Base-by-base conservation (phyloP, 73 alveolate species). In the Effrenium voratum region DNA sequence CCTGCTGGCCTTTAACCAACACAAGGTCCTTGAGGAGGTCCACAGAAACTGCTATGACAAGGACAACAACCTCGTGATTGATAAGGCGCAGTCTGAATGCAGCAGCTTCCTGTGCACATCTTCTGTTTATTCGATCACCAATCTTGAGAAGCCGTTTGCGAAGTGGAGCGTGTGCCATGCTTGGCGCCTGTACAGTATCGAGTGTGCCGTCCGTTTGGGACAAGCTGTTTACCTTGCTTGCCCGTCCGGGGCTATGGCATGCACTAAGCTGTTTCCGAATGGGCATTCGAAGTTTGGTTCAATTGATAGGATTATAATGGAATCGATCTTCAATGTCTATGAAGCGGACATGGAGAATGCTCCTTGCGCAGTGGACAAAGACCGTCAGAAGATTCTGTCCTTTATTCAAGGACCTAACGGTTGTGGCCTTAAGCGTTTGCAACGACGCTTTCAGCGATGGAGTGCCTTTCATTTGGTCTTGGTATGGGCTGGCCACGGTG, bases 211-310 rank as follows among this genome's bases (percentile, higher is more conserved):
- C 36, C 77, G 77, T 30, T 40, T 66, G 2, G 77, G 77, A 16
- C 77, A 66, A 40, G 77, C 77, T 22, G n/a, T 66, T 24, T 66
- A 66, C n/a, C n/a, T 66, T 32, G 77, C 77, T 66, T 66, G 77
- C 36, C 40, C 77, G 15, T 66, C 77, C 5, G 77, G 77, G 0
- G 77, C n/a, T 66, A 66, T 66, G 77, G 77, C 77, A 12, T 66
- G 77, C 77, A 66, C 77, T 36, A 66, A 66, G 77, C 77, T 66
- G 43, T 66, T 66, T 32, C 77, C 77, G 77, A 66, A 66, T 66
- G 77, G 77, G 43, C 77, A 66, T 66, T 66, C 77, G 40, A 66
- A 66, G 77, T 66, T 32, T 66, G 77, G 77, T 26, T 26, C 77
- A 36, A 66, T 66, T 32, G 43, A 36, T 66, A 36, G 77, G 28